Evolutionary conservation across 108 stramenopile species (phyloP).

Genomic region (Epipyxis sp.): DNA sequence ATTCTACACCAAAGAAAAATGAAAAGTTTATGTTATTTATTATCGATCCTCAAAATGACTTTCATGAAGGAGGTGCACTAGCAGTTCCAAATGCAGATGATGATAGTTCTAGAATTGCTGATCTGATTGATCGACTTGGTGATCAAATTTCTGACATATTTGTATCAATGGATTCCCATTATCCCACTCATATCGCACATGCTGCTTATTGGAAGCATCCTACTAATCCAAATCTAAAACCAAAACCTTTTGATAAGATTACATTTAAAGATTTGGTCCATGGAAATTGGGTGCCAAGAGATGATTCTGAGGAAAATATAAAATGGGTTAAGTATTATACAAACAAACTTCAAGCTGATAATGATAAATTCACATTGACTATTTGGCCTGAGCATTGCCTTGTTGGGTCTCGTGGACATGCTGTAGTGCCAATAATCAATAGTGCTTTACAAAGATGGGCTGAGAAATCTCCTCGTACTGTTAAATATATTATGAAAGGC

Average conservation of each 20-base stretch:
- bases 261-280: slow-evolving; percentile 36
- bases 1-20: no score
- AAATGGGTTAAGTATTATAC: slow-evolving; percentile 64
- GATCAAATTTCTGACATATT: no score
- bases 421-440: not conserved
- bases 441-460: slow-evolving; percentile 31
- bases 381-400: slow-evolving; percentile 97
- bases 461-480: not conserved
- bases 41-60: no score
- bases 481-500: no score
- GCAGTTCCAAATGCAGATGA: no score
- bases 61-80: no score
- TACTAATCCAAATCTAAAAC: slow-evolving; percentile 41
- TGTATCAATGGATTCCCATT: not conserved
- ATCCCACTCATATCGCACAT: slow-evolving; percentile 74
- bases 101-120: no score
- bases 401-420: slow-evolving; percentile 69
- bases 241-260: slow-evolving; percentile 80
- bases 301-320: no score
- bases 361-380: slow-evolving; percentile 67
- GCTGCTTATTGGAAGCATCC: slow-evolving; percentile 82
- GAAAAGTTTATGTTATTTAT: no score
- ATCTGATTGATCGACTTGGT: no score
- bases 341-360: slow-evolving; percentile 59
- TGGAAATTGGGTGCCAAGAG: slow-evolving; percentile 49